A percentile compares a stretch with the other conserved stretches of the same genome.
Conservation (phyloP, 306 rosid species). For the Lathyrus tuberosus region DNA sequence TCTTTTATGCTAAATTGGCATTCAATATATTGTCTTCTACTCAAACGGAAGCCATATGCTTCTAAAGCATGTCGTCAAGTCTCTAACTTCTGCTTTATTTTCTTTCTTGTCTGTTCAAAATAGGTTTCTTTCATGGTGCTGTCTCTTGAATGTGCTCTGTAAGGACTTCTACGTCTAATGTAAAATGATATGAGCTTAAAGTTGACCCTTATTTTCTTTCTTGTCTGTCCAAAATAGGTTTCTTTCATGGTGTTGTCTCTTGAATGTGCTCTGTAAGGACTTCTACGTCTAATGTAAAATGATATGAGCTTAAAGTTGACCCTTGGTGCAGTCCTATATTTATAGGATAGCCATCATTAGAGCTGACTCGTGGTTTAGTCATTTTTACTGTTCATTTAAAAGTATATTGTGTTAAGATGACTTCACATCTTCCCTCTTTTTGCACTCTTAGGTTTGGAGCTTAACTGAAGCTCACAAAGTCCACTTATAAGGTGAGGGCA, state of each 20-base stretch:
- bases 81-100: neutral
- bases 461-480: neutral
- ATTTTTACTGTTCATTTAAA: neutral
- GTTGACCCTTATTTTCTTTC: conserved; percentile 6
- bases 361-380: neutral
- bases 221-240: neutral
- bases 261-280: neutral
- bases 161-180: neutral
- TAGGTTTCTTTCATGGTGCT: neutral
- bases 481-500: neutral
- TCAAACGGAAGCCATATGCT: neutral
- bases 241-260: neutral
- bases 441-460: neutral
- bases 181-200: neutral
- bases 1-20: neutral
- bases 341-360: neutral
- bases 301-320: neutral
- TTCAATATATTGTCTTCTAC: neutral
- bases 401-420: neutral
- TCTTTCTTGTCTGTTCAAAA: neutral
- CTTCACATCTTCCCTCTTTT: neutral
- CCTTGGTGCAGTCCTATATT: neutral
- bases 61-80: neutral
- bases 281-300: neutral
- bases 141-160: neutral